Evolutionary conservation across 352 stramenopile genomes (phyloP).

Genomic region (Globisporangium lucens): DNA sequence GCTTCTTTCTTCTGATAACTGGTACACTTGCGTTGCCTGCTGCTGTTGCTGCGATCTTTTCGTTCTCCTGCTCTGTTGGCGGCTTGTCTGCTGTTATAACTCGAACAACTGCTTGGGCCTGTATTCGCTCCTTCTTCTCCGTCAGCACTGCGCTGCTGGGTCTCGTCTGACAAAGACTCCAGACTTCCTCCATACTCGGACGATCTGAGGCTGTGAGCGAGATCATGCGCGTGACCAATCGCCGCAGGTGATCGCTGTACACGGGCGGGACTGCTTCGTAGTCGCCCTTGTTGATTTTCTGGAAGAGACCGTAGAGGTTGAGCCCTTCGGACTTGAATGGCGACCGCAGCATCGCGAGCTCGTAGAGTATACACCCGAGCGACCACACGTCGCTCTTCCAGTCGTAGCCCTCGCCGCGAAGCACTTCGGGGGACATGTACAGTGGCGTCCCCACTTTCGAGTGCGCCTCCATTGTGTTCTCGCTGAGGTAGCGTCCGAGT

Average conservation of each 20-base stretch:
- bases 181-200: conserved; percentile 65
- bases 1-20: conserved; percentile 1
- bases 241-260: conserved; percentile 62
- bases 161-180: conserved; percentile 39
- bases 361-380: conserved; percentile 95
- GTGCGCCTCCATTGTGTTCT: conserved; percentile 79
- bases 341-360: conserved; percentile 92
- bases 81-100: neutral
- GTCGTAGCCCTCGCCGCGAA: conserved; percentile 91
- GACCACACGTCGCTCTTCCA: conserved; percentile 96
- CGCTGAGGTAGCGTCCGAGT: conserved; percentile 71
- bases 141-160: conserved; percentile 22
- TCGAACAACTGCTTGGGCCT: neutral
- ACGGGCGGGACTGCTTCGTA: conserved; percentile 59
- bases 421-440: conserved; percentile 95
- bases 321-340: conserved; percentile 93
- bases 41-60: conserved; percentile 9
- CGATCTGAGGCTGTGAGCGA: conserved; percentile 54
- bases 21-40: neutral
- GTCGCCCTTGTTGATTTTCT: conserved; percentile 90
- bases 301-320: conserved; percentile 89
- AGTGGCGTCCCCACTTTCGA: conserved; percentile 93
- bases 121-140: conserved; percentile 13
- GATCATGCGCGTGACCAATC: conserved; percentile 70
- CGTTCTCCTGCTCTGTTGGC: conserved; percentile 5